Evolutionary conservation across 2,329 filamentous ascomycete species (phyloP), one percentile per base, ranked within the genome.

Genomic region (Chaetomium strumarium): DNA sequence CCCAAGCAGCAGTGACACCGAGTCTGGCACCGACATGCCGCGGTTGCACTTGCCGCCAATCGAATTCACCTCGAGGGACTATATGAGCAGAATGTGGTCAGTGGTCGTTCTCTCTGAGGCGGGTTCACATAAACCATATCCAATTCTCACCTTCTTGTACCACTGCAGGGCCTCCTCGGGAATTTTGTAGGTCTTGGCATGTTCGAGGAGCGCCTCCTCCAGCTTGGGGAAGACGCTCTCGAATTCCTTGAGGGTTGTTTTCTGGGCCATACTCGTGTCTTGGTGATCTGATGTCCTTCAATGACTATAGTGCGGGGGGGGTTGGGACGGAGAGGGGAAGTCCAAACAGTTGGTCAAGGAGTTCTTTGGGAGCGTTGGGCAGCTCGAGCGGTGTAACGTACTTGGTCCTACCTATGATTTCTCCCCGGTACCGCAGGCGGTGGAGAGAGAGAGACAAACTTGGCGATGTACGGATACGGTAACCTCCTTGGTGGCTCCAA

Each of bases 21-120:
- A 93, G 74, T 99, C 93, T 61, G 93, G 86, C 55, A 97, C 92
- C 44, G 91, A 97, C 83, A 99, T 95, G 74, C 93, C 93, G 67
- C 93, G 90, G 76, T 99, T 99, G 77, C 91, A 96, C 79, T 99
- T 99, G 68, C 93, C 93, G 63, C 93, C 93, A 49, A 93, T 76
- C 7, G 89, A 83, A 75, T 99, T 99, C 74, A 83, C 79, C 67
- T 91, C 81, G 65, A 97, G 80, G 57, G 80, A 86, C 90, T 96
- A 64, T 49, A 46, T 40, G 19, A 37, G 19, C 12, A 39, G 36
- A 34, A 20, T 20, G 19, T 16, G 30, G 50, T 53, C 45, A 55
- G 52, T 20, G 16, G 9, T n/a, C 40, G 24, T 34, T 51, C 16
- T 7, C 38, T 14, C 9, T 33, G 14, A 14, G 24, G 10, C 4